A percentile compares a stretch with the other conserved stretches of the same genome.
These are phyloP conservation scores for Pseudogymnoascus sp. DNA, from an alignment of 2,329 filamentous ascomycete species.

Conservation along the genomic window DNA sequence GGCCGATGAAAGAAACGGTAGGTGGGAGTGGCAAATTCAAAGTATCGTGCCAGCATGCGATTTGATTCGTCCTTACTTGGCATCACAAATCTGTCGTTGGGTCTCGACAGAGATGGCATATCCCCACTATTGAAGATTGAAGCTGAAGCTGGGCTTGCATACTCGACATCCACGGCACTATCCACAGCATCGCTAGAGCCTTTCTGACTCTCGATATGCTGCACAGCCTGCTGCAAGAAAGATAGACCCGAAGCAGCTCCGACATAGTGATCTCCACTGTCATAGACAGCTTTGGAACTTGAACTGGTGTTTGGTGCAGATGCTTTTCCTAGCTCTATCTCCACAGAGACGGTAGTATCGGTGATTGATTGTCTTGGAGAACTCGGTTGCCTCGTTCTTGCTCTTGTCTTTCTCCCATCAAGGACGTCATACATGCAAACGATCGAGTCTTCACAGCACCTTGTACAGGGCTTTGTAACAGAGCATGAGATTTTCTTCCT, in stretches of 20 bases:
- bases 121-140: conserved; percentile 24
- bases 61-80: conserved; percentile 12
- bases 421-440: background rate
- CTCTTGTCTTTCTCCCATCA: conserved; percentile 3
- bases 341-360: background rate
- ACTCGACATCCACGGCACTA: conserved; percentile 1
- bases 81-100: conserved; percentile 6
- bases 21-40: conserved; percentile 53
- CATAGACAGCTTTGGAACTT: background rate
- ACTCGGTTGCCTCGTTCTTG: conserved; percentile 20
- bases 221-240: conserved; percentile 48
- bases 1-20: conserved; percentile 51
- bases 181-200: background rate
- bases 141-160: background rate
- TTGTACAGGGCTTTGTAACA: background rate
- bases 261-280: conserved; percentile 46
- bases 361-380: background rate
- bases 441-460: background rate
- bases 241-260: conserved; percentile 48
- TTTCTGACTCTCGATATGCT: conserved; percentile 39
- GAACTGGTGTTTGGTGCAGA: background rate
- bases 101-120: background rate
- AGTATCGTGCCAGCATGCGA: conserved; percentile 44
- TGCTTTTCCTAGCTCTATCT: background rate
- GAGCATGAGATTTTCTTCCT: conserved; percentile 9